Evolutionary conservation across 106 monocot species (phyloP), one percentile per base, ranked within the genome.

Genomic region (Platanthera guangdongensis): DNA sequence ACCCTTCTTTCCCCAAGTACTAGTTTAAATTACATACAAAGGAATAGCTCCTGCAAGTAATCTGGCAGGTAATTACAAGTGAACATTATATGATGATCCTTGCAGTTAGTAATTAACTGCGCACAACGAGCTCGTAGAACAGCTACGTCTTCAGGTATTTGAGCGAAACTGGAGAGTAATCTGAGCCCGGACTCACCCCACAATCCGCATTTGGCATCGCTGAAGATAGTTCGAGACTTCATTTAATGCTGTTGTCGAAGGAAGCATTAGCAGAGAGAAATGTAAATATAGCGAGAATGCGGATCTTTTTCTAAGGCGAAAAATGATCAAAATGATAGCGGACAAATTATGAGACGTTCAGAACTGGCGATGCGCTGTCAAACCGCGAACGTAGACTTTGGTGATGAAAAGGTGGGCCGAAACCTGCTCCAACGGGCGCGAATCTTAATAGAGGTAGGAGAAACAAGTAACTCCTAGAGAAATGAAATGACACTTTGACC

Each of bases 221-320:
- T 82, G 79, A 76, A 94, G 85, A 81, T 84, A 78, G 68, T 88
- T 51, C 12, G 10, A 80, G 45, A 91, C 77, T 78, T 94, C 89
- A 81, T 51, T 87, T 52, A 91, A 45, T 78, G 55, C 94, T 94
- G 87, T 76, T 83, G 18, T 60, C 21, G 21, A 80, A 50, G 8
- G 18, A 63, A 11, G 28, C 9, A 6, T 64, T 60, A 60, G 47
- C 32, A 22, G 4, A 39, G 0, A n/a, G n/a, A 7, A 50, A 25
- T 19, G 9, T 10, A 54, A 64, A 48, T 16, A 15, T 60, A 21
- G 11, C 64, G 3, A 50, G 63, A 39, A 30, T 10, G 15, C 59
- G 21, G 21, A 21, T 22, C 39, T 39, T 39, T 39, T 39, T 39
- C 39, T 39, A 39, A 39, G 3, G 39, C 39, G 25, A 39, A 1